Base-by-base conservation (phyloP, 257 asterid genomes). In the Echites panduratus region DNA sequence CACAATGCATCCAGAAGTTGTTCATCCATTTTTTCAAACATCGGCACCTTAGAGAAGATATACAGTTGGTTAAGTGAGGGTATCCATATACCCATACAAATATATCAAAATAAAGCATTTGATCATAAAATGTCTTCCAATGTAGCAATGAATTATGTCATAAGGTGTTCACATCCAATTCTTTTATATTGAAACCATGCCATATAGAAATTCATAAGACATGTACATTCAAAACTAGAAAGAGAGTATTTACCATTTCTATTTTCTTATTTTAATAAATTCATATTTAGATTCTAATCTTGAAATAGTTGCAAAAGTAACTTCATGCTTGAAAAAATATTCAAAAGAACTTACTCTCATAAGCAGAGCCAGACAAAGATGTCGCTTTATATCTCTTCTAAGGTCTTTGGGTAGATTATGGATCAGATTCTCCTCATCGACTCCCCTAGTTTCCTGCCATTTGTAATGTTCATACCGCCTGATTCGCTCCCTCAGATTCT, bases 401-500 rank as follows among this genome's bases (percentile, higher is more conserved):
- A 94, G 97, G 81, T 94, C 99, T 82, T 90, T 94, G 57, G 99
- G 99, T 57, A 94, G 99, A 86, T 84, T 94, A 48, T 54, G 88
- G 45, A 88, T 84, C 74, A 94, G 86, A 85, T 82, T 85, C 79
- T 92, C 97, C 85, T 94, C 99, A 65, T 94, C 99, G 49, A 92
- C 99, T 11, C 99, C 99, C 61, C 98, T 75, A 53, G 97, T 94
- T 84, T 94, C 98, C 80, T 91, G 99, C 99, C 97, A 94, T 83
- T 80, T 94, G 77, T 94, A 94, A 64, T 94, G 99, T 72, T 94
- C 98, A 35, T 94, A 90, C 75, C 96, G 83, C 84, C 96, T 87
- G 75, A 94, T 91, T 62, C 99, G 89, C 81, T 83, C 92, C 82
- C 87, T 82, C 70, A 94, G 73, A 78, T 71, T 84, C 20, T 94